Evolutionary conservation across 2,329 filamentous ascomycete species (phyloP), one percentile per base, ranked within the genome.

Genomic region (Aureobasidium sp.): DNA sequence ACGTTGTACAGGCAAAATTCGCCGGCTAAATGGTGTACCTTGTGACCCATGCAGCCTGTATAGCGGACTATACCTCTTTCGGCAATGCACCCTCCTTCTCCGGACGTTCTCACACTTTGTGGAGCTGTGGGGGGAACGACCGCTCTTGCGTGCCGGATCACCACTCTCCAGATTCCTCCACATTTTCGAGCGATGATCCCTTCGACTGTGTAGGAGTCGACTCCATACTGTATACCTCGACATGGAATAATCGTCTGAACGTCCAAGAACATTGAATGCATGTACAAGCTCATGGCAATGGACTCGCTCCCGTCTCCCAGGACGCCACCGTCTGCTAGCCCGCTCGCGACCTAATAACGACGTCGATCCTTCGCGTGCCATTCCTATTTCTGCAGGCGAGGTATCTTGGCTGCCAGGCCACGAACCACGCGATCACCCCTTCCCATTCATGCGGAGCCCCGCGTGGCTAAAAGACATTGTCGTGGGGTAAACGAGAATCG

Each of bases 361-460:
- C 15, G 45, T 27, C 45, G 57, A 60, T 60, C 57, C 36, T 51
- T n/a, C 29, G 34, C 15, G 27, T 29, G 39, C 57, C 42, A 60
- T n/a, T 47, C 44, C 45, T n/a, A 42, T 25, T 42, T 39, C 57
- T 48, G 42, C 42, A 48, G 22, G 55, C 42, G 44, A 60, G 34
- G 15, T 8, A 39, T 60, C 45, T 29, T 51, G 45, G 45, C 55
- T 36, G 12, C 29, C 55, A 48, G 45, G 27, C 57, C 57, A 60
- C 44, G 42, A 39, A 49, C 45, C 57, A 60, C 57, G 57, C 44
- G 57, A 60, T 60, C 57, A 60, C 45, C 57, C 44, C 42, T 39
- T 48, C 42, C 56, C 56, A 48, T 59, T 47, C 44, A 51, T 51
- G 57, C 57, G 57, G 57, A 60, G 57, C 57, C 57, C 57, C 57